Evolutionary conservation across 2,329 filamentous ascomycete genomes (phyloP).

Genomic region (Aspergillus ustus): DNA sequence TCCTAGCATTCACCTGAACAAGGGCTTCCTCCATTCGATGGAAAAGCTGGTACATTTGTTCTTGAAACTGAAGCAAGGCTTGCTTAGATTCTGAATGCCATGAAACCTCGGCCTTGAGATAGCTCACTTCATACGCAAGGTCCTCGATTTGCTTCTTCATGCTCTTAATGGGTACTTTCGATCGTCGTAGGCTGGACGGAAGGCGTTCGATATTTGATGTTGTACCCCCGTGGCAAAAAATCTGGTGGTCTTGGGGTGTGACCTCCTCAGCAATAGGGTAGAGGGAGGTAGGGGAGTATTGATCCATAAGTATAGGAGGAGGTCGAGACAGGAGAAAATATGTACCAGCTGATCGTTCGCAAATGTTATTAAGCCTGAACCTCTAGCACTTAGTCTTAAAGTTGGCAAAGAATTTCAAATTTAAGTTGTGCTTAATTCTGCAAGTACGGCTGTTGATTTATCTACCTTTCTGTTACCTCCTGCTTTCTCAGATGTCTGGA

Average conservation of each 20-base stretch:
- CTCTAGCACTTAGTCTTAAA: too few species aligned
- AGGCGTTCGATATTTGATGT: constrained; percentile 17
- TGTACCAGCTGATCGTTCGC: too few species aligned
- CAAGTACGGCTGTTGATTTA: too few species aligned
- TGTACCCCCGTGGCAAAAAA: constrained; percentile 17
- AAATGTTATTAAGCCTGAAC: too few species aligned
- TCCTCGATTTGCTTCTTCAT: constrained; percentile 13
- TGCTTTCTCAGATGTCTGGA: too few species aligned
- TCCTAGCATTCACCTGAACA: constrained; percentile 10
- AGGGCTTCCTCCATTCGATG: constrained; percentile 15
- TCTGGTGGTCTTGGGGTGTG: constrained; percentile 17
- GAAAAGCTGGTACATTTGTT: constrained; percentile 17
- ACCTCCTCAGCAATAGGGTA: constrained; percentile 17
- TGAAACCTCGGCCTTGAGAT: constrained; percentile 15
- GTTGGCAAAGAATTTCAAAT: too few species aligned
- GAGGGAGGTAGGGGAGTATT: constrained; percentile 8
- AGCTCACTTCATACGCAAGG: constrained; percentile 17
- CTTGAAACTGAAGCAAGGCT: constrained; percentile 13
- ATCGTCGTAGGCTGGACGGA: constrained; percentile 12
- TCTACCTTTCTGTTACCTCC: too few species aligned
- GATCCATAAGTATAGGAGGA: constrained; percentile 2
- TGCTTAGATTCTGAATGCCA: constrained; percentile 15
- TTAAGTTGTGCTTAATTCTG: too few species aligned
- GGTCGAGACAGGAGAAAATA: too few species aligned
- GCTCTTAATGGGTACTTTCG: constrained; percentile 8